Percentiles rank a stretch among this genome's conserved stretches.
Evolutionary conservation across 2,329 filamentous ascomycete species (phyloP).

Genomic region (Hypomyces rosellus): DNA sequence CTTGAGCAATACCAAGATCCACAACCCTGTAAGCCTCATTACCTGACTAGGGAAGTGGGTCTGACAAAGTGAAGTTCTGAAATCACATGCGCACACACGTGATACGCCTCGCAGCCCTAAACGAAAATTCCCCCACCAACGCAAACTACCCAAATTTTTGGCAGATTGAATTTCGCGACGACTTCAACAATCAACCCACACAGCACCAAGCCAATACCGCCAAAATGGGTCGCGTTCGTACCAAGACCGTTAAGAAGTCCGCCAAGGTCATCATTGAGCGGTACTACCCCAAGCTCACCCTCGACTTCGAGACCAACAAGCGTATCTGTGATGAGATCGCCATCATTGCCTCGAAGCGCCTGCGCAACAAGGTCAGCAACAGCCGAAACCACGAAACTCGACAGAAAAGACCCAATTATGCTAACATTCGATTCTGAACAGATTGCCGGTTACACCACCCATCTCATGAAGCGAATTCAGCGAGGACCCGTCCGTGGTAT

Average conservation of each 20-base stretch:
- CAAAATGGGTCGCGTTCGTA: constrained; percentile 66
- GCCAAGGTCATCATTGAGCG: constrained; percentile 99
- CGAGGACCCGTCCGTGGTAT: constrained; percentile 98
- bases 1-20: no score
- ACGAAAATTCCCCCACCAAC: constrained; percentile 15
- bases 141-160: constrained; percentile 24
- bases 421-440: constrained; percentile 27
- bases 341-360: constrained; percentile 97
- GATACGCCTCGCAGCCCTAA: constrained; percentile 25
- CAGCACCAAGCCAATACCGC: constrained; percentile 37
- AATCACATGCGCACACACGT: constrained; percentile 22
- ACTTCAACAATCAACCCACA: constrained; percentile 22
- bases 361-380: constrained; percentile 87
- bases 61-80: neutral
- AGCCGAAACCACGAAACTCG: neutral
- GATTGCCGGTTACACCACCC: constrained; percentile 98
- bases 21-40: no score
- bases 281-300: constrained; percentile 94
- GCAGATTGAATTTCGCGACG: constrained; percentile 19
- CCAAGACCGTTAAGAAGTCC: constrained; percentile 66
- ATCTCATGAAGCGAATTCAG: constrained; percentile 99
- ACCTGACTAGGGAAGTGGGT: no score
- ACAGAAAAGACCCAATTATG: neutral
- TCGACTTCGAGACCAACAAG: constrained; percentile 99
- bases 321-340: constrained; percentile 99